These are phyloP conservation scores for Tilletia caries DNA, from an alignment of 1,284 basidiomycete species.

Conservation along the genomic window DNA sequence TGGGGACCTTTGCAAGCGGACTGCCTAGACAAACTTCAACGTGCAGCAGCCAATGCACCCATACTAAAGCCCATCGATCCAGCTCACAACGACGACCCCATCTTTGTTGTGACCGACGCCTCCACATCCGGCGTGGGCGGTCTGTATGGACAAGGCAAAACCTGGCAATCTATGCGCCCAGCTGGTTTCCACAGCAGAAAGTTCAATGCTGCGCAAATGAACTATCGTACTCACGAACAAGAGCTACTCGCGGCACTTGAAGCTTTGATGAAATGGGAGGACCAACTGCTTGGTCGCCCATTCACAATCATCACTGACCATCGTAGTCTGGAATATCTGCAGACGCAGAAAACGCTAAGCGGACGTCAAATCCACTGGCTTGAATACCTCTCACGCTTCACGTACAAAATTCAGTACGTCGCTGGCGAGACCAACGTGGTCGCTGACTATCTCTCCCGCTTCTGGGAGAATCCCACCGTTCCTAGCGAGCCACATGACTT, in stretches of 20 bases:
- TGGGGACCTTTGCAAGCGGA: constrained; percentile 42
- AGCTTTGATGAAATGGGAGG: constrained; percentile 12
- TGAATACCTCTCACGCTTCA: constrained; percentile 51
- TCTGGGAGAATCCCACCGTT: background rate
- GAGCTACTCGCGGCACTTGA: constrained; percentile 19
- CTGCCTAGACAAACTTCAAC: constrained; percentile 55
- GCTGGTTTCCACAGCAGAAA: constrained; percentile 20
- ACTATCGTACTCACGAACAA: constrained; percentile 23
- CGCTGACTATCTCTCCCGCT: constrained; percentile 21
- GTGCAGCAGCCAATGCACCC: constrained; percentile 47
- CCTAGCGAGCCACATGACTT: background rate
- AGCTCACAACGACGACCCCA: constrained; percentile 49
- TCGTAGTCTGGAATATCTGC: constrained; percentile 30
- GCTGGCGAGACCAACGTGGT: constrained; percentile 38
- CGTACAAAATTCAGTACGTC: constrained; percentile 53
- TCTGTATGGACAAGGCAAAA: constrained; percentile 31
- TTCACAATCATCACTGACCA: constrained; percentile 22
- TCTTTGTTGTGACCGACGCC: constrained; percentile 48
- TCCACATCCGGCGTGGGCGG: constrained; percentile 46
- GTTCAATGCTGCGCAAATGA: constrained; percentile 22
- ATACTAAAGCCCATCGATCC: constrained; percentile 54
- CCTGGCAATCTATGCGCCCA: background rate
- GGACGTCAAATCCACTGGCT: constrained; percentile 55
- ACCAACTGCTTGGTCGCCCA: constrained; percentile 17
- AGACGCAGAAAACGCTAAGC: constrained; percentile 52